Base-by-base conservation (phyloP, 2,329 filamentous ascomycete species). In the Cercospora brassicicola region DNA sequence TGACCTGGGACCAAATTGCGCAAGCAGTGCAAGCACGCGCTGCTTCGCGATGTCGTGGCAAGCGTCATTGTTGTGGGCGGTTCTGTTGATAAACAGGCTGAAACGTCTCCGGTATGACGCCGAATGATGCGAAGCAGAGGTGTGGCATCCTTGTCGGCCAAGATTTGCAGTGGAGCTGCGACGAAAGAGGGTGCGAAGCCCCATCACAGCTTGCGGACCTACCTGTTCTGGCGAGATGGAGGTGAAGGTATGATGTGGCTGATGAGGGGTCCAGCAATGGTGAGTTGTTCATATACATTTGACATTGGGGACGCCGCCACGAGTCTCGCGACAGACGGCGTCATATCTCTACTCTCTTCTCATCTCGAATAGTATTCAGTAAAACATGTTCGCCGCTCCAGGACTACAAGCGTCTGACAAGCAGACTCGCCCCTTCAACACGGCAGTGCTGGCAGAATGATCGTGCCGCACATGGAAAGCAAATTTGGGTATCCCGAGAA, bases 371-470 rank as follows among this genome's bases (percentile, higher is more conserved):
- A 33, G 26, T 30, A 26, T 18, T 57, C 26, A 42, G 36, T 45
- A 42, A 61, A 61, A 42, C 28, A 56, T 64, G 31, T 56, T 18
- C 39, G 48, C 48, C 62, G 66, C 66, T 67, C 66, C 66, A 67
- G 66, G 66, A 67, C 66, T 68, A 51, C 66, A 68, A 68, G 62
- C 62, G 62, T 68, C 66, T 68, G 30, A 51, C 48, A 57, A 62
- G 36, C 66, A 65, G 66, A 68, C 66, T 68, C 66, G 66, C 60
- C 66, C 66, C 53, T 65, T 65, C 66, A 68, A 68, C 66, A 63
- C 66, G 55, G 39, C 62, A 28, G 59, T 45, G 59, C 59, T 36
- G 31, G 51, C 65, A 53, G 10, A 31, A 18, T 39, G 20, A 15
- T 39, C 28, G 33, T 23, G 57, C 48, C 59, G 59, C 57, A 59